Evolutionary conservation across 2,329 filamentous ascomycete species (phyloP).

Genomic region (Neonectria neomacrospora): DNA sequence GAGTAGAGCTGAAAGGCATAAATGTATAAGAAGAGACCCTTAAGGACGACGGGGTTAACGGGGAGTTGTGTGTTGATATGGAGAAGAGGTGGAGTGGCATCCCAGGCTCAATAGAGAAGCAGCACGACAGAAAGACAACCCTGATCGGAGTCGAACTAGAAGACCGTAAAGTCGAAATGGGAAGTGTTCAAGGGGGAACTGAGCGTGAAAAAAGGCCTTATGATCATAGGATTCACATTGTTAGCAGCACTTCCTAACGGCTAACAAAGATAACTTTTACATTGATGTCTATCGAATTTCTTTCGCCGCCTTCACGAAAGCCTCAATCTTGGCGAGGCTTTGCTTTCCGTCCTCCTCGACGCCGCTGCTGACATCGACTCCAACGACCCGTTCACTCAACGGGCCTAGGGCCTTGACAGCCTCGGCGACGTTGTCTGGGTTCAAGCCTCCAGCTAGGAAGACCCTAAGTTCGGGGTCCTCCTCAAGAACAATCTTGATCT

Average conservation of each 20-base stretch:
- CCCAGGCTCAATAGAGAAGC: constrained; percentile 15
- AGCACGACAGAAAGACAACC: neutral
- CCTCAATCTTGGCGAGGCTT: constrained; percentile 80
- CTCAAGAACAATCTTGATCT: constrained; percentile 73
- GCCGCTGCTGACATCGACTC: constrained; percentile 93
- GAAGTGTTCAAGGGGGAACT: neutral
- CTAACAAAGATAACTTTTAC: constrained; percentile 1
- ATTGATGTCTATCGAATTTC: constrained; percentile 55
- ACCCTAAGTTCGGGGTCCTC: constrained; percentile 77
- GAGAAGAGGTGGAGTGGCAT: constrained; percentile 15
- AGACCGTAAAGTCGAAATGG: neutral
- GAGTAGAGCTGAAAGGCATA: neutral
- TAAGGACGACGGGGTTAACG: constrained; percentile 1
- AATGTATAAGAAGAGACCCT: neutral
- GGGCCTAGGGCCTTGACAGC: constrained; percentile 72
- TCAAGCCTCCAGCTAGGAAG: constrained; percentile 86
- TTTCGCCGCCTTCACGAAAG: constrained; percentile 83
- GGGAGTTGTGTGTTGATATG: constrained; percentile 6
- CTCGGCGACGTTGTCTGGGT: constrained; percentile 79
- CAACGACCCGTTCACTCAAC: constrained; percentile 72
- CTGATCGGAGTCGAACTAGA: neutral
- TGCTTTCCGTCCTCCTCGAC: constrained; percentile 88
- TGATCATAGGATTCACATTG: neutral
- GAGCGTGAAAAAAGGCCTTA: neutral
- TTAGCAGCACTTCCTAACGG: neutral